Percentiles rank a stretch among this genome's conserved stretches.
Evolutionary conservation across 495 filamentous ascomycete genomes (phyloP).

Genomic region (Xylaria intraflava): DNA sequence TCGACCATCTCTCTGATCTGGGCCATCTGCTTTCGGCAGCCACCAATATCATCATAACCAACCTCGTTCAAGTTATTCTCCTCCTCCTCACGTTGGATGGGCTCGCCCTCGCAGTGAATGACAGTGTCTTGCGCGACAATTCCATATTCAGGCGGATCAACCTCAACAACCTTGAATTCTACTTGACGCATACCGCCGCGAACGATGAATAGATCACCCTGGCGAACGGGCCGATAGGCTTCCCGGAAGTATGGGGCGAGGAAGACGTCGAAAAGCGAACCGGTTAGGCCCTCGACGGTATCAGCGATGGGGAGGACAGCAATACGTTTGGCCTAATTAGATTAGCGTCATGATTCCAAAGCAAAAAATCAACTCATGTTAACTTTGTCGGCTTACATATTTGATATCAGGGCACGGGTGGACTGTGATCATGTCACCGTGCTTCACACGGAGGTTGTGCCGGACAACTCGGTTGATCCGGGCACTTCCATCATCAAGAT

Average conservation of each 20-base stretch:
- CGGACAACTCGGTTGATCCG: constrained; percentile 96
- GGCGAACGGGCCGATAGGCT: constrained; percentile 91
- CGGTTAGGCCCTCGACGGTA: constrained; percentile 94
- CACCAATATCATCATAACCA: constrained; percentile 98
- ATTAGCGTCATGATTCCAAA: constrained; percentile 11
- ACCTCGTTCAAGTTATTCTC: constrained; percentile 99
- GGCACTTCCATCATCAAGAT: constrained; percentile 92
- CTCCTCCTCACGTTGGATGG: constrained; percentile 96
- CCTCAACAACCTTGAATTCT: constrained; percentile 98
- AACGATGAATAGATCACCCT: constrained; percentile 95
- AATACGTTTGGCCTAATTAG: constrained; percentile 85
- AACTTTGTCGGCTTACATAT: constrained; percentile 67
- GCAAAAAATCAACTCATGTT: neutral
- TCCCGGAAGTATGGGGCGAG: constrained; percentile 99
- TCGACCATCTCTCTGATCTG: constrained; percentile 98
- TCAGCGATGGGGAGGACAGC: constrained; percentile 97
- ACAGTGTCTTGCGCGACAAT: constrained; percentile 98
- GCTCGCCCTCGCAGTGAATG: constrained; percentile 98
- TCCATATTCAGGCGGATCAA: constrained; percentile 95
- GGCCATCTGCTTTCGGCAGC: constrained; percentile 99
- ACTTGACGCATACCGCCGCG: constrained; percentile 98
- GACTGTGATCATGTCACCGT: constrained; percentile 93
- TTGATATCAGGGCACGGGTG: constrained; percentile 99
- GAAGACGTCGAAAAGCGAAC: constrained; percentile 97
- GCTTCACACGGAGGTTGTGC: constrained; percentile 97